Evolutionary conservation across 305 asterid species (phyloP).

Genomic region (Solanum hybrid): DNA sequence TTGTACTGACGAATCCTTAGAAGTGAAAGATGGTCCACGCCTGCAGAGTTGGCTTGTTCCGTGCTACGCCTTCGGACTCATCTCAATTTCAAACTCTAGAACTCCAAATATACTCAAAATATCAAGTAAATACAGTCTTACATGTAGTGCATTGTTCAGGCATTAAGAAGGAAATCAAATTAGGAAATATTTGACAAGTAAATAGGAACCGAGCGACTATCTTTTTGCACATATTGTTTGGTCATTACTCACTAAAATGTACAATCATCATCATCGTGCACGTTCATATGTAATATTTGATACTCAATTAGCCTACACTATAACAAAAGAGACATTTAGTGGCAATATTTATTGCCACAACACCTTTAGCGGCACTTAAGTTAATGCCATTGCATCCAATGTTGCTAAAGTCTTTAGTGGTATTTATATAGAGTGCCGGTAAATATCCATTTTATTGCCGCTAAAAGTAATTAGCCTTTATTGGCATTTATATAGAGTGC

Average conservation of each 20-base stretch:
- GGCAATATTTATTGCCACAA: no score
- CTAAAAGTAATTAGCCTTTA: no score
- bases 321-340: no score
- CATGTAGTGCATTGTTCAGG: background rate
- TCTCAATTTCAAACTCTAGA: background rate
- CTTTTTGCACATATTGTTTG: background rate
- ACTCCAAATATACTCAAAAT: background rate
- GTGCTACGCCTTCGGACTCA: background rate
- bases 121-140: background rate
- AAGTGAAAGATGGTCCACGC: background rate
- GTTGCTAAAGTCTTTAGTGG: no score
- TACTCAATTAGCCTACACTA: background rate
- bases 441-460: no score
- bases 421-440: no score
- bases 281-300: background rate
- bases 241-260: background rate
- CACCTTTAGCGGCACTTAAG: no score
- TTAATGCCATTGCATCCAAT: no score
- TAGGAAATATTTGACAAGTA: background rate
- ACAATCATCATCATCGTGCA: background rate
- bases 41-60: background rate
- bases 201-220: background rate
- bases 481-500: no score
- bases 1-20: background rate
- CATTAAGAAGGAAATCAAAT: background rate